Conservation (phyloP, 2,329 filamentous ascomycete species). For the Arthrobotrys sphaeroides region DNA sequence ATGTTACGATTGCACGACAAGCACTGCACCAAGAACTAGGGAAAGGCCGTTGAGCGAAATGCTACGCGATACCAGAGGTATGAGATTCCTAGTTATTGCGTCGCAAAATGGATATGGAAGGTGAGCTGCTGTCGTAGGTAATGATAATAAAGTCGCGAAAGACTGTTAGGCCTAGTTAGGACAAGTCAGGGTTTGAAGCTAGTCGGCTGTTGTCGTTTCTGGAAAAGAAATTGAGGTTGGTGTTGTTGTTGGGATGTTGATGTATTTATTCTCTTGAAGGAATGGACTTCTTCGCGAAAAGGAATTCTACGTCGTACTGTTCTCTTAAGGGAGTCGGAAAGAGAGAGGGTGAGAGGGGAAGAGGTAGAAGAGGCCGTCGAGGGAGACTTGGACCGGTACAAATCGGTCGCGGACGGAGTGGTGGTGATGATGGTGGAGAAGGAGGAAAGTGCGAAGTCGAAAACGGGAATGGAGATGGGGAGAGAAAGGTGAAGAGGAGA, state of each 20-base stretch:
- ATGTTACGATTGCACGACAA: slow-evolving; percentile 1
- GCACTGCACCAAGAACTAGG: slow-evolving; percentile 7
- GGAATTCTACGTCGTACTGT: no score
- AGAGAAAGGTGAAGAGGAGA: slow-evolving; percentile 20
- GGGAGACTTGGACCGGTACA: slow-evolving; percentile 32
- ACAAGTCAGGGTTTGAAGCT: background rate
- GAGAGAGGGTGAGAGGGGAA: slow-evolving; percentile 11
- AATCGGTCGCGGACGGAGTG: slow-evolving; percentile 31
- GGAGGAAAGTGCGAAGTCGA: slow-evolving; percentile 27
- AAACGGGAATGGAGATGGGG: slow-evolving; percentile 38
- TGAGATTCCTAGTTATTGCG: slow-evolving; percentile 24
- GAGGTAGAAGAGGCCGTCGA: slow-evolving; percentile 3
- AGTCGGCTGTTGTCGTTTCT: slow-evolving; percentile 39
- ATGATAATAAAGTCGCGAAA: slow-evolving; percentile 51
- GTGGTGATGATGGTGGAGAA: no score
- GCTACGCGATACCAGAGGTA: slow-evolving; percentile 35
- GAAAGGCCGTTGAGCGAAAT: slow-evolving; percentile 5
- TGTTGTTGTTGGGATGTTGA: slow-evolving; percentile 8
- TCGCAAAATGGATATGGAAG: slow-evolving; percentile 27
- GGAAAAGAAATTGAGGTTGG: background rate
- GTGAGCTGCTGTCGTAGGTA: slow-evolving; percentile 13
- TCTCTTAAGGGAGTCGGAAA: no score
- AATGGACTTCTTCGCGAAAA: slow-evolving; percentile 45
- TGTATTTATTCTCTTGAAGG: slow-evolving; percentile 37
- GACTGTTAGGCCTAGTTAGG: no score